Conservation (phyloP, 2,329 filamentous ascomycete genomes). For the Fusarium lyarnte region DNA sequence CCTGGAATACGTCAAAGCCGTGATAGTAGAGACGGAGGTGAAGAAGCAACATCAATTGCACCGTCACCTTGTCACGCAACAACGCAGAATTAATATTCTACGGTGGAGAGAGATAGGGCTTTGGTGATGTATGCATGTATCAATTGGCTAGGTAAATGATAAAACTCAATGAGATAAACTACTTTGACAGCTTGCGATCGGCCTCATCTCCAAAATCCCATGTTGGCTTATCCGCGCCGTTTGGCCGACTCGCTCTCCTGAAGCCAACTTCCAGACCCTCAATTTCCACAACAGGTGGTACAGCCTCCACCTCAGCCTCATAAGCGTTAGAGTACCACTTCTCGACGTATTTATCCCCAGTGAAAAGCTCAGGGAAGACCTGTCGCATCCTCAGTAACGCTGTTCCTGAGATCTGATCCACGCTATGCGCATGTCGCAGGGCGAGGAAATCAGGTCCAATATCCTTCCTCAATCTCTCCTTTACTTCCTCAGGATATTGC, state of each 20-base stretch:
- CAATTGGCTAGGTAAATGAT: neutral
- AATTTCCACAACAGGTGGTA: conserved; percentile 57
- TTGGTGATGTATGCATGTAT: neutral
- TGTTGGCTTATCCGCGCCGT: conserved; percentile 66
- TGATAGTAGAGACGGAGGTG: neutral
- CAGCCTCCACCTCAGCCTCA: conserved; percentile 50
- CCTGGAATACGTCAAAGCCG: neutral
- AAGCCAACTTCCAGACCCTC: conserved; percentile 57
- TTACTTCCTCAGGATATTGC: conserved; percentile 62
- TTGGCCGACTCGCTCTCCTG: conserved; percentile 54
- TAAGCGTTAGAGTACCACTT: conserved; percentile 36
- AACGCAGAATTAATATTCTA: neutral
- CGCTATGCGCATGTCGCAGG: conserved; percentile 69
- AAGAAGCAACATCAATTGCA: neutral
- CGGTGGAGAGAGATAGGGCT: rapidly evolving
- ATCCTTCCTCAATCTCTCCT: conserved; percentile 59
- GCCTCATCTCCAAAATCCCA: conserved; percentile 57
- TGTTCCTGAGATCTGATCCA: conserved; percentile 71
- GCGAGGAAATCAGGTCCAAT: conserved; percentile 64
- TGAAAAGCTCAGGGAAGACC: conserved; percentile 29
- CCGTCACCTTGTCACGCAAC: neutral
- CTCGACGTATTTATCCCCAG: conserved; percentile 20
- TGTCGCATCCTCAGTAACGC: conserved; percentile 57
- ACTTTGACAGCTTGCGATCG: conserved; percentile 12
- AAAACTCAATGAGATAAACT: neutral